Conservation (phyloP, 192 early-diverging fungal species). For the Martensiomyces pterosporus region DNA sequence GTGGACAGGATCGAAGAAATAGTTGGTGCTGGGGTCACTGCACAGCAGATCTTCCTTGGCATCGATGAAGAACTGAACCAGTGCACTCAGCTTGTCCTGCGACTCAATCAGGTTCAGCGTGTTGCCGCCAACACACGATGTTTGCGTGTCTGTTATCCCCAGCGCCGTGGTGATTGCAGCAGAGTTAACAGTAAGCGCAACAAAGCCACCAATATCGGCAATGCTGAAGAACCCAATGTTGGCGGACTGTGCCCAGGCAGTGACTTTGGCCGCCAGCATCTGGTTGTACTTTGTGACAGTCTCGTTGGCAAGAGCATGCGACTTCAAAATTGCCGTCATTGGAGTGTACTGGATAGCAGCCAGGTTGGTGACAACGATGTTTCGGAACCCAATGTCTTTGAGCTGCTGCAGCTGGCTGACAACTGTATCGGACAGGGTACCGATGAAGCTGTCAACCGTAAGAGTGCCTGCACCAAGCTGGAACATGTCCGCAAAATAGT, state of each 20-base stretch:
- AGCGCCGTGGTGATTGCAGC: constrained; percentile 11
- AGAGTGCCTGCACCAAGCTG: constrained; percentile 2
- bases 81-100: no score
- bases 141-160: constrained; percentile 15
- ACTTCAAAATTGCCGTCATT: constrained; percentile 1
- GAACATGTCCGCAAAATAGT: constrained; percentile 18
- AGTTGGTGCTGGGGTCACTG: constrained; percentile 15
- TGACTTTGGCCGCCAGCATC: constrained; percentile 10
- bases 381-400: constrained; percentile 23
- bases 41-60: constrained; percentile 5
- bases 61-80: not conserved
- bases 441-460: constrained; percentile 9
- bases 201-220: constrained; percentile 18
- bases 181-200: constrained; percentile 11
- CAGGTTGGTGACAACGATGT: constrained; percentile 26
- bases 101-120: not conserved
- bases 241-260: constrained; percentile 13
- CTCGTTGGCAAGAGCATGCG: not conserved
- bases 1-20: constrained; percentile 27
- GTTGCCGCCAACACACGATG: constrained; percentile 9
- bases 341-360: constrained; percentile 37
- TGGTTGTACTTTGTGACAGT: constrained; percentile 10
- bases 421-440: constrained; percentile 10
- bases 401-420: constrained; percentile 28
- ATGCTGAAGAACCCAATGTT: constrained; percentile 7